phyloP scores from a whole-genome alignment of 768 basidiomycete genomes.

The Tremella mesenterica region DNA sequence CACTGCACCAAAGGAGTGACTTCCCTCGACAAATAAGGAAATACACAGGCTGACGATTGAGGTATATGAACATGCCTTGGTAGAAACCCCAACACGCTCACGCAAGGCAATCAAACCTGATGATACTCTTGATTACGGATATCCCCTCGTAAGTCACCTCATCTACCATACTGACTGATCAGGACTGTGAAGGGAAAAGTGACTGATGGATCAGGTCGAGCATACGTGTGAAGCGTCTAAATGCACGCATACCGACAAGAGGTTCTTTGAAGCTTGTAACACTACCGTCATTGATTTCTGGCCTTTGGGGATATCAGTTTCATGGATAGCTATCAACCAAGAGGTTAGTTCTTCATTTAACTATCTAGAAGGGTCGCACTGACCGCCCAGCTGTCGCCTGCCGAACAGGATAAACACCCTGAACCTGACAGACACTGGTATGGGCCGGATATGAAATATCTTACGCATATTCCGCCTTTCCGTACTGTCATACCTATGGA shows the following conservation, averaged over 20 bases:
- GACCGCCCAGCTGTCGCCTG: slow-evolving; percentile 53
- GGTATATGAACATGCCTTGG: background rate
- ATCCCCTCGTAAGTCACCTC: too few species aligned
- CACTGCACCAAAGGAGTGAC: too few species aligned
- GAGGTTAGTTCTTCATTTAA: slow-evolving; percentile 51
- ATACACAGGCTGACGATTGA: background rate
- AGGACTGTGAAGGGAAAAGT: too few species aligned
- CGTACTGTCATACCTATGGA: background rate
- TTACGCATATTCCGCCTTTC: slow-evolving; percentile 45
- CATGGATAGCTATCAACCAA: slow-evolving; percentile 84
- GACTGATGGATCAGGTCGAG: background rate
- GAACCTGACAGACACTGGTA: slow-evolving; percentile 72
- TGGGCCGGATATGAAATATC: slow-evolving; percentile 55
- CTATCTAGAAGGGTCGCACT: background rate
- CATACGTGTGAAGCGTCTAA: background rate
- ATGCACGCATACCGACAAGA: background rate
- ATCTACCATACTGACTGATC: too few species aligned
- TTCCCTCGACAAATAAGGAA: background rate
- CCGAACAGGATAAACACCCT: slow-evolving; percentile 52
- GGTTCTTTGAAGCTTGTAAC: background rate
- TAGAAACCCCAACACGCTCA: too few species aligned
- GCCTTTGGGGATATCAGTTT: slow-evolving; percentile 68
- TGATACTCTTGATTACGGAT: too few species aligned
- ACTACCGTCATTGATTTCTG: slow-evolving; percentile 63
- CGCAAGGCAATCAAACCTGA: too few species aligned